A percentile compares a stretch with the other conserved stretches of the same genome.
phyloP scores from a whole-genome alignment of 2,329 filamentous ascomycete genomes.

The Penicillium concentricum region DNA sequence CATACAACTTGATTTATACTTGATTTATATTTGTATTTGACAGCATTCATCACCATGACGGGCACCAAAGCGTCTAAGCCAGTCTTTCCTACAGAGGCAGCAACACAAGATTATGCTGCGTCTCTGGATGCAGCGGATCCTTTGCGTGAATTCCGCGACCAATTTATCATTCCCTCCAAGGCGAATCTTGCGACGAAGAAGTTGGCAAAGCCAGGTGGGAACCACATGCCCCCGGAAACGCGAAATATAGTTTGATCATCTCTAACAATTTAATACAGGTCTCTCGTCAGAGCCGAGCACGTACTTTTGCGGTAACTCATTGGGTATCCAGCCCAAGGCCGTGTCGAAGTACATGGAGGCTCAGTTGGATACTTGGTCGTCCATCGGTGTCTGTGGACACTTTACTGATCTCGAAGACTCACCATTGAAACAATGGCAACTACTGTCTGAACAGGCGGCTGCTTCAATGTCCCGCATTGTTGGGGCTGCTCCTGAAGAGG shows the following conservation, averaged over 20 bases:
- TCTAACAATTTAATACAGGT: conserved; percentile 25
- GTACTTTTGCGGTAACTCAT: conserved; percentile 86
- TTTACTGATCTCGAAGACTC: conserved; percentile 68
- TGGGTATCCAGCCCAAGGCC: conserved; percentile 75
- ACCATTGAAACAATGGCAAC: conserved; percentile 69
- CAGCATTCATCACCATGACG: conserved; percentile 8
- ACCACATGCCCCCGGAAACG: background rate
- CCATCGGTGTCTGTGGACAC: conserved; percentile 79
- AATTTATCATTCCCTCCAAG: conserved; percentile 77
- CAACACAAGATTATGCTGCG: conserved; percentile 39
- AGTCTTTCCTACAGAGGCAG: conserved; percentile 32
- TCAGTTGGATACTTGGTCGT: conserved; percentile 79
- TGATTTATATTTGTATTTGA: background rate
- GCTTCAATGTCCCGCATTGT: conserved; percentile 69
- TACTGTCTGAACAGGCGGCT: conserved; percentile 73
- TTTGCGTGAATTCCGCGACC: conserved; percentile 60
- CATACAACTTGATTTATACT: background rate
- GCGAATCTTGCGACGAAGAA: conserved; percentile 66
- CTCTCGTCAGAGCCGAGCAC: conserved; percentile 48
- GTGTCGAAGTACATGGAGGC: conserved; percentile 64
- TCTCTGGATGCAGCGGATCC: conserved; percentile 61
- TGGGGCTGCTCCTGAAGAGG: conserved; percentile 68
- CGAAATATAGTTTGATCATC: background rate
- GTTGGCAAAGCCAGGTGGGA: conserved; percentile 44
- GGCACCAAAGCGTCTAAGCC: conserved; percentile 23